Conservation (phyloP, 2,329 filamentous ascomycete species). For the Ceratocystis lukuohia region DNA sequence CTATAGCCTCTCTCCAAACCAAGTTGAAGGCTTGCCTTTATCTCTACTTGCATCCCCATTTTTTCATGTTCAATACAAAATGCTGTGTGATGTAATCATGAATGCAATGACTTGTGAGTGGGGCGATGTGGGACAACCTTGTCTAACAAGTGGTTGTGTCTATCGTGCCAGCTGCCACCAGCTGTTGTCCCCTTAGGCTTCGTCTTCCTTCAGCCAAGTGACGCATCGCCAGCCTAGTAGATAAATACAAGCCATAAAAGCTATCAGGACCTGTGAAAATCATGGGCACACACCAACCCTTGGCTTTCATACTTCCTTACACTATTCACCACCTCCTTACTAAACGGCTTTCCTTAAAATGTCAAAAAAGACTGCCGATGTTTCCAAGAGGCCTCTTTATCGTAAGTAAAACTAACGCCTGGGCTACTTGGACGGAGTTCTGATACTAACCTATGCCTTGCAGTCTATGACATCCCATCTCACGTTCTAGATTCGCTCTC, state of each 20-base stretch:
- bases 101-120: neutral
- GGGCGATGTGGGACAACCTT: neutral
- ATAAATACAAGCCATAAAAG: neutral
- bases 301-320: too few relatives aligned
- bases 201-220: neutral
- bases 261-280: neutral
- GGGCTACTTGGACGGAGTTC: neutral
- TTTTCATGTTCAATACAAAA: too few relatives aligned
- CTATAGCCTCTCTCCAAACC: too few relatives aligned
- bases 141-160: too few relatives aligned
- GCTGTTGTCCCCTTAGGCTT: neutral
- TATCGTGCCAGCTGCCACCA: neutral
- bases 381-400: slow-evolving; percentile 16
- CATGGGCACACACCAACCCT: too few relatives aligned
- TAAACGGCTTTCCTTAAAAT: neutral
- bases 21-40: too few relatives aligned
- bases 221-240: slow-evolving; percentile 7
- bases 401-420: neutral
- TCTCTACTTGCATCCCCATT: too few relatives aligned
- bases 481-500: slow-evolving; percentile 58
- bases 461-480: slow-evolving; percentile 71
- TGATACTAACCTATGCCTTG: neutral
- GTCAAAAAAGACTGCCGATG: slow-evolving; percentile 11
- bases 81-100: neutral
- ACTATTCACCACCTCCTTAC: too few relatives aligned